Evolutionary conservation across 768 basidiomycete species (phyloP).

Genomic region (Flagelloscypha sp.): DNA sequence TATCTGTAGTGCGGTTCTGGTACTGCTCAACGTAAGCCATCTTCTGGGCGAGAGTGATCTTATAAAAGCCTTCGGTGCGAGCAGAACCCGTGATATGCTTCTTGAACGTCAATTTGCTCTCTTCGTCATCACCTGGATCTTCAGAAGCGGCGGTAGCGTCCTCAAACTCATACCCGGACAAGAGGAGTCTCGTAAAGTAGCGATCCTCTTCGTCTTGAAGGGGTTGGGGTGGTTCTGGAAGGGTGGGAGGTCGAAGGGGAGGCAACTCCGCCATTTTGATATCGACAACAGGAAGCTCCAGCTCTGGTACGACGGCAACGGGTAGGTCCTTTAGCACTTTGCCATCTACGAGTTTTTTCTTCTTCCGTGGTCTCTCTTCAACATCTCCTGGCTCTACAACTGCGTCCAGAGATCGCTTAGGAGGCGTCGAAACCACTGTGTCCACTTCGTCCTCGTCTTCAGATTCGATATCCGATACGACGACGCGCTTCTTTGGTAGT

Average conservation of each 20-base stretch:
- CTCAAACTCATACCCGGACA: conserved; percentile 27
- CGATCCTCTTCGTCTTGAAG: conserved; percentile 87
- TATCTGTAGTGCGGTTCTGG: conserved; percentile 47
- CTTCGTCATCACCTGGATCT: conserved; percentile 28
- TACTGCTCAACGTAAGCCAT: conserved; percentile 89
- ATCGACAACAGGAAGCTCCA: conserved; percentile 36
- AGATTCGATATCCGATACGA: conserved; percentile 19
- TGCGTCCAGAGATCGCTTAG: too few species aligned
- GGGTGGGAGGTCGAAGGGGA: conserved; percentile 35
- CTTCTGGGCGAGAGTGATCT: conserved; percentile 88
- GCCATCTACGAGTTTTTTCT: conserved; percentile 41
- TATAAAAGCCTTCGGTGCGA: conserved; percentile 92
- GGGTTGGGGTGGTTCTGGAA: conserved; percentile 43
- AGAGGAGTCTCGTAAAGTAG: conserved; percentile 63
- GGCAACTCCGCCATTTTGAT: conserved; percentile 24
- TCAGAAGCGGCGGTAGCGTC: conserved; percentile 6
- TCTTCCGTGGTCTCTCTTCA: conserved; percentile 43
- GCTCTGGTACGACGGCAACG: conserved; percentile 45
- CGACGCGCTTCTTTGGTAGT: conserved; percentile 20
- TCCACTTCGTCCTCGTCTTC: conserved; percentile 32
- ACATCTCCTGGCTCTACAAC: conserved; percentile 43
- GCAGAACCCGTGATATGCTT: conserved; percentile 81
- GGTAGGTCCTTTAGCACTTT: conserved; percentile 33
- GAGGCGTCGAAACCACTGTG: too few species aligned
- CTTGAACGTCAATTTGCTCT: conserved; percentile 50